Evolutionary conservation across 257 asterid species (phyloP).

Genomic region (Solanum corneliomulleri): DNA sequence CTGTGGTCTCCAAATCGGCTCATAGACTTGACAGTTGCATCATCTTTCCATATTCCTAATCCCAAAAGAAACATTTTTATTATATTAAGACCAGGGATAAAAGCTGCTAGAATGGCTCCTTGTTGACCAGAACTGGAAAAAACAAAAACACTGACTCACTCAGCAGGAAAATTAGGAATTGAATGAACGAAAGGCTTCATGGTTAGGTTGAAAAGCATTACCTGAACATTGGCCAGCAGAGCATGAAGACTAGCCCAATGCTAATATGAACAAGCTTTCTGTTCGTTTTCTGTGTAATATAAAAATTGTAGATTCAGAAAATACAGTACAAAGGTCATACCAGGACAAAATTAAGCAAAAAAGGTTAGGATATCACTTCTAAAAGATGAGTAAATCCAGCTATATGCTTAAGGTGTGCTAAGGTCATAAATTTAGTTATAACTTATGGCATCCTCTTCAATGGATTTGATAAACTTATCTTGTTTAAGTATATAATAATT

Average conservation of each 20-base stretch:
- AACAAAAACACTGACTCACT: not conserved
- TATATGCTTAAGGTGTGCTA: not conserved
- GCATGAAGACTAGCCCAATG: conserved; percentile 82
- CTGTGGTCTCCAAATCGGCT: conserved; percentile 84
- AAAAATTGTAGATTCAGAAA: not conserved
- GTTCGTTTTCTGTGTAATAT: conserved; percentile 20
- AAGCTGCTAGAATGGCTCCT: conserved; percentile 71
- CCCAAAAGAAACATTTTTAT: conserved; percentile 74
- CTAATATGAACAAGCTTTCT: conserved; percentile 74
- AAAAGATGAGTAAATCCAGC: not conserved
- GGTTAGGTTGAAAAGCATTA: conserved; percentile 34
- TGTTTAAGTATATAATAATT: not conserved
- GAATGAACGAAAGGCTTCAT: conserved; percentile 25
- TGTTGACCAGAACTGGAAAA: conserved; percentile 57
- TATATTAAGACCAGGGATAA: conserved; percentile 60
- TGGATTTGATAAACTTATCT: not conserved
- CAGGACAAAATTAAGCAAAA: not conserved
- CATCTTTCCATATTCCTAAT: conserved; percentile 73
- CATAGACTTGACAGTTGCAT: conserved; percentile 88
- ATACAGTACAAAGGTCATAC: not conserved
- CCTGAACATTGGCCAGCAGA: conserved; percentile 99
- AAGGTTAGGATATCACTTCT: not conserved
- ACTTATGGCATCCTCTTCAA: not conserved
- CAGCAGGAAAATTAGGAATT: not conserved
- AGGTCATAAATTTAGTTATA: not conserved